Base-by-base conservation (phyloP, 495 filamentous ascomycete species). In the Hapsidospora chrysogenum region DNA sequence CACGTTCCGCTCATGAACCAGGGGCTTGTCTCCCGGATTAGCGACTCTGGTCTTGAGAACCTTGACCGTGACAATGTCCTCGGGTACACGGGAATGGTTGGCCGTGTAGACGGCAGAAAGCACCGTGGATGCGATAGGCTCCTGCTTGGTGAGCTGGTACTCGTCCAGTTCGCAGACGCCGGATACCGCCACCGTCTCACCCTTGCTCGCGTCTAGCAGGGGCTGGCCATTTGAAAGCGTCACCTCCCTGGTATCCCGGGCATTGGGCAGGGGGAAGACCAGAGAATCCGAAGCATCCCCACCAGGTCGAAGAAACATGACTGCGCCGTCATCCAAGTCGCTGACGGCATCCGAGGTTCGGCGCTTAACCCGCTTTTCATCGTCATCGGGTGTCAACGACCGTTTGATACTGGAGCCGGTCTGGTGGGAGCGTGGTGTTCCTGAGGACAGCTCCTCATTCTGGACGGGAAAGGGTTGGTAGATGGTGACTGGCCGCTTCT, bases 101-200 rank as follows among this genome's bases (percentile, higher is more conserved):
- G 63, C 63, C 3, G 61, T 66, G 37, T 61, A 66, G n/a, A 66
- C 63, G 11, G 57, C 56, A 11, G 63, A 64, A 8, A 58, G 48
- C 7, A 47, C 48, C 2, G 61, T 58, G n/a, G 49, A 47, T 2
- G 60, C 60, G 28, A 66, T 63, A 13, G 52, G 54, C 1, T 63
- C 56, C 17, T 49, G 52, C 37, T 61, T 66, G 18, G 57, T 61
- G 39, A 66, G 47, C 18, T 43, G 53, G 37, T 65, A 66, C 14
- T 52, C 41, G 36, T 64, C 60, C 2, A 63, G 43, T 36, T 62
- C 58, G 22, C 48, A 49, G 18, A 55, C 55, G 17, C 56, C 49
- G 2, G 60, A 44, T 8, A 65, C 50, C 29, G 51, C 48, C 3
- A 61, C 47, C 1, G 56, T 60, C 31, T 63, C 54, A 27, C 57